These are phyloP conservation scores for Neofusicoccum parvum DNA, from an alignment of 2,329 filamentous ascomycete genomes.

Conservation along the genomic window DNA sequence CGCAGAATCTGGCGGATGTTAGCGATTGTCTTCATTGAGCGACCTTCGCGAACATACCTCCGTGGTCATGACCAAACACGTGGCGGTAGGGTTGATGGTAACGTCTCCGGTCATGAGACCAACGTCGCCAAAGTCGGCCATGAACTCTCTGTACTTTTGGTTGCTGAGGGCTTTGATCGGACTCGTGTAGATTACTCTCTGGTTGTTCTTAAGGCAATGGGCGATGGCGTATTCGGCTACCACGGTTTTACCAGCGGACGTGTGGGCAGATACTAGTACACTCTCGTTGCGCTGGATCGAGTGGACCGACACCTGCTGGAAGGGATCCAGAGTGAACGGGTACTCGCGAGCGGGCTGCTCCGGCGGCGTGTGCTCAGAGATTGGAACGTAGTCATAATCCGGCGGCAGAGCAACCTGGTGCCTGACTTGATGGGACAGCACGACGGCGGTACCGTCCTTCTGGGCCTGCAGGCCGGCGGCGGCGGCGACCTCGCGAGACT, in stretches of 20 bases:
- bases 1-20: conserved; percentile 68
- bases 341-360: conserved; percentile 81
- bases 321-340: conserved; percentile 92
- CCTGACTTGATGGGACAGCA: conserved; percentile 95
- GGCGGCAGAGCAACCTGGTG: conserved; percentile 96
- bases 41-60: conserved; percentile 50
- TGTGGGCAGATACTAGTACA: conserved; percentile 95
- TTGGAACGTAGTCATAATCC: conserved; percentile 92
- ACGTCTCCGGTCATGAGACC: conserved; percentile 99
- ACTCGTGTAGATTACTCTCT: conserved; percentile 98
- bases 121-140: conserved; percentile 92
- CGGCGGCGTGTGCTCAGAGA: conserved; percentile 90
- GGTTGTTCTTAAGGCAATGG: conserved; percentile 94
- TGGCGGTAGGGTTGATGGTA: conserved; percentile 97
- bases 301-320: conserved; percentile 91
- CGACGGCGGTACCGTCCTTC: conserved; percentile 70
- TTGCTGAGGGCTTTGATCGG: conserved; percentile 99
- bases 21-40: neutral
- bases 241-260: conserved; percentile 96
- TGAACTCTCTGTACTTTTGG: conserved; percentile 97
- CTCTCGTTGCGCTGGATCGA: conserved; percentile 97
- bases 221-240: conserved; percentile 98
- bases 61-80: conserved; percentile 97
- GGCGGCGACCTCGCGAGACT: conserved; percentile 85
- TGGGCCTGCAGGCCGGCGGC: conserved; percentile 67